Evolutionary conservation across 2,329 filamentous ascomycete species (phyloP).

Genomic region (Coniochaeta sp.): DNA sequence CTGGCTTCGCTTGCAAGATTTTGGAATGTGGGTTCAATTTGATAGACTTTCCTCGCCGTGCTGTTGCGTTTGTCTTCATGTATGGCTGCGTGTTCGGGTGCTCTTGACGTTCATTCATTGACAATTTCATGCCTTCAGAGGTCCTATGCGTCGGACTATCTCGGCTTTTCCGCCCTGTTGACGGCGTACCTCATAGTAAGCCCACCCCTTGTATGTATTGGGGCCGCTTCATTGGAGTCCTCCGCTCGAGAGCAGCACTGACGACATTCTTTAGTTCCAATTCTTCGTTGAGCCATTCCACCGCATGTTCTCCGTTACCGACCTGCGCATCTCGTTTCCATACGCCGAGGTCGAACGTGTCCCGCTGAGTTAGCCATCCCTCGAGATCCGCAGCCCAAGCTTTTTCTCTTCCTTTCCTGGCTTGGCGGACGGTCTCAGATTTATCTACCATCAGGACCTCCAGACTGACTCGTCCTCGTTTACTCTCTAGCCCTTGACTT

Average conservation of each 20-base stretch:
- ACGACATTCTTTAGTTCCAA: conserved; percentile 43
- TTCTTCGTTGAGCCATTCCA: conserved; percentile 79
- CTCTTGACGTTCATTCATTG: neutral
- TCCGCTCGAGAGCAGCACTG: conserved; percentile 3
- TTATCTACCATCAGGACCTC: neutral
- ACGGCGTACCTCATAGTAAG: conserved; percentile 56
- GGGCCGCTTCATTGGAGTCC: too few relatives aligned
- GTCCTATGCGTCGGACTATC: conserved; percentile 83
- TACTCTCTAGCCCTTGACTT: conserved; percentile 58
- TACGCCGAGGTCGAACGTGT: conserved; percentile 82
- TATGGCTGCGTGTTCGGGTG: neutral
- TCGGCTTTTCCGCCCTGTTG: conserved; percentile 67
- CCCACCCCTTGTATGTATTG: conserved; percentile 13
- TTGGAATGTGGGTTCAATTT: conserved; percentile 34
- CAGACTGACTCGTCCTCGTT: neutral
- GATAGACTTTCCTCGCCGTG: neutral
- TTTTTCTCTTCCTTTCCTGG: too few relatives aligned
- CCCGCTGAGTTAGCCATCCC: conserved; percentile 53
- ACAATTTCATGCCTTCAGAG: conserved; percentile 37
- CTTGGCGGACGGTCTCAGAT: neutral
- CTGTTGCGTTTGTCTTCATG: conserved; percentile 6
- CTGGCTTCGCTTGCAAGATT: conserved; percentile 26
- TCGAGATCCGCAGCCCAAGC: neutral
- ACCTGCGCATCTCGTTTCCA: conserved; percentile 77
- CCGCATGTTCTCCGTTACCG: conserved; percentile 86